Evolutionary conservation across 148 eudicot species (phyloP).

Genomic region (Amaranthus palmeri): DNA sequence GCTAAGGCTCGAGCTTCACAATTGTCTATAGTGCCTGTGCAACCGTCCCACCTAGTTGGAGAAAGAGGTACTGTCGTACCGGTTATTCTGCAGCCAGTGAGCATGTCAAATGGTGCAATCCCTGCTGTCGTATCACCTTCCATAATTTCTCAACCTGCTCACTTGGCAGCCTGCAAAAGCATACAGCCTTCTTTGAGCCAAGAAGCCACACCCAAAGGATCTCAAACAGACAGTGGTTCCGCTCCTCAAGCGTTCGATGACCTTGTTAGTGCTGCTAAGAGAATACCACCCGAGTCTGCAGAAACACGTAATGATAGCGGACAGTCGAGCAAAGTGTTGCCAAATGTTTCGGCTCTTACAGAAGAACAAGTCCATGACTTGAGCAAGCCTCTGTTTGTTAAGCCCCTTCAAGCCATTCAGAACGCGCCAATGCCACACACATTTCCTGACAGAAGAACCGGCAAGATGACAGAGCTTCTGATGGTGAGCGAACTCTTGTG

Average conservation of each 20-base stretch:
- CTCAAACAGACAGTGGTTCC: conserved; percentile 32
- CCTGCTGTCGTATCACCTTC: conserved; percentile 35
- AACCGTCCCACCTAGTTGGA: conserved; percentile 41
- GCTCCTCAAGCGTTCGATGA: conserved; percentile 26
- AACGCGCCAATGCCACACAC: conserved; percentile 28
- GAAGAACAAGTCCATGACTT: conserved; percentile 38
- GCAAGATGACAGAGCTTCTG: conserved; percentile 85
- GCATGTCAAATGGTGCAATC: conserved; percentile 38
- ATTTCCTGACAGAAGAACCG: conserved; percentile 43
- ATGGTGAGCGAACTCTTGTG: conserved; percentile 42
- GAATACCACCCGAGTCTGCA: conserved; percentile 27
- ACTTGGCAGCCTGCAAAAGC: conserved; percentile 35
- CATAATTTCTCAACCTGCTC: conserved; percentile 40
- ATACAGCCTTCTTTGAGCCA: conserved; percentile 33
- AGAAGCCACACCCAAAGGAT: conserved; percentile 12
- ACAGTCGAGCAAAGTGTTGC: conserved; percentile 21
- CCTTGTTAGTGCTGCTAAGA: conserved; percentile 26
- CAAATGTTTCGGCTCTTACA: conserved; percentile 22
- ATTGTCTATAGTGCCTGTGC: conserved; percentile 31
- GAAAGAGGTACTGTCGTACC: conserved; percentile 70
- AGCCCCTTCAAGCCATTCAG: conserved; percentile 55
- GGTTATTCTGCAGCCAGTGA: conserved; percentile 56
- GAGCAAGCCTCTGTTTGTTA: conserved; percentile 44
- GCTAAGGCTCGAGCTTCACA: conserved; percentile 29
- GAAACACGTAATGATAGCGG: conserved; percentile 27